Percentiles rank a stretch among this genome's conserved stretches.
Evolutionary conservation across 169 alveolate genomes (phyloP).

Genomic region (Eimeria falciformis): DNA sequence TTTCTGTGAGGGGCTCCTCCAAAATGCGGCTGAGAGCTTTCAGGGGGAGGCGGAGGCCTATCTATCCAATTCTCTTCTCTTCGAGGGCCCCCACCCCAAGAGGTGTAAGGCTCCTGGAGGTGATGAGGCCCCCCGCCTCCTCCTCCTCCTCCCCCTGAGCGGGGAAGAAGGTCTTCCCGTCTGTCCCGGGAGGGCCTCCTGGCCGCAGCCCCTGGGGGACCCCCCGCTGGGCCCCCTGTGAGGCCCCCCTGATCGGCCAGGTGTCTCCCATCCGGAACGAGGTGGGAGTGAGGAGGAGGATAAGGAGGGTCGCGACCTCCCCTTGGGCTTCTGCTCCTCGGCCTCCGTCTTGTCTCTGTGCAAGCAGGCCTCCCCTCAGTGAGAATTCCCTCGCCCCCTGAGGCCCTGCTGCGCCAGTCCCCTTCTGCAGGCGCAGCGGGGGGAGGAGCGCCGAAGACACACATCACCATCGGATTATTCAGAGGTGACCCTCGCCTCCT

Average conservation of each 20-base stretch:
- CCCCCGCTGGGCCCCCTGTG: neutral
- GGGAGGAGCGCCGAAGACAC: neutral
- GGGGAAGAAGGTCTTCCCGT: no score
- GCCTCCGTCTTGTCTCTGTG: neutral
- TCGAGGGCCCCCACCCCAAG: neutral
- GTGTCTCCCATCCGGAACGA: neutral
- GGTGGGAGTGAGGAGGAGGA: neutral
- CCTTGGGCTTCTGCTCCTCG: neutral
- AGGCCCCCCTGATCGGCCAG: neutral
- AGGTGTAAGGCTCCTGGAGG: neutral
- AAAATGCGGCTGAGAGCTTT: neutral
- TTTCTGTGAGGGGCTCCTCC: neutral
- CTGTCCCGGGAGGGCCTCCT: neutral
- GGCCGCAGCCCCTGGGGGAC: neutral
- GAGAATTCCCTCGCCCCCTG: neutral
- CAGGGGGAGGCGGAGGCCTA: neutral
- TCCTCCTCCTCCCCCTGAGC: no score
- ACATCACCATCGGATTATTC: neutral
- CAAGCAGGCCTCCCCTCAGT: neutral
- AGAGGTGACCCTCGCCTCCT: neutral
- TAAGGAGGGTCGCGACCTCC: neutral
- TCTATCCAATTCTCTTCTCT: neutral
- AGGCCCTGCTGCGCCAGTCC: neutral
- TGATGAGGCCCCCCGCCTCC: neutral
- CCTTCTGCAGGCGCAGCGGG: neutral